Base-by-base conservation (phyloP, 208 protist genomes). In the Wallacemonas rigidus region DNA sequence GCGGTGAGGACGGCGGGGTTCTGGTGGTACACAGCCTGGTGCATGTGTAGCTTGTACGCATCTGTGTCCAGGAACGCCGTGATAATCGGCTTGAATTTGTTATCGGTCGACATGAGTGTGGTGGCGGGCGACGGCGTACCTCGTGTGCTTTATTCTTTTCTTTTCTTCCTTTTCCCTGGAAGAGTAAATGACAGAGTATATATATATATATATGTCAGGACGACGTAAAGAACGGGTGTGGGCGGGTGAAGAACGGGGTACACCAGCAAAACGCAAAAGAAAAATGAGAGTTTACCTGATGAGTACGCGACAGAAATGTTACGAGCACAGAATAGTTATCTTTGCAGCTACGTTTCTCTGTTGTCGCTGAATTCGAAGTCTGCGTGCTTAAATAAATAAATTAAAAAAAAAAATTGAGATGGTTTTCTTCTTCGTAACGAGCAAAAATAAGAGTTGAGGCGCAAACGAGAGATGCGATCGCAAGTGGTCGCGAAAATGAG, bases 21-120 rank as follows among this genome's bases (percentile, higher is more conserved):
- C 41, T 91, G 67, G 70, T 94, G 91, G 65, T 93, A 90, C 5
- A 96, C 87, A 9, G 89, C 91, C 69, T 96, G 91, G 69, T 96
- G 91, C 91, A 96, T 96, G 79, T 96, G 89, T 62, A 96, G 72
- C 70, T 96, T 96, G 78, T 96, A 96, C 43, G 88, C 89, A 76
- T 96, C 91, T 17, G 91, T 96, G 80, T 96, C 91, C 51, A 96
- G 72, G 44, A 96, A 75, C 53, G 91, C 92, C 40, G 77, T 87
- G 62, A 96, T 92, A 56, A 96, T 90, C 1, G 89, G 88, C n/a
- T 35, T 43, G 53, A 76, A 67, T 58, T 76, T 68, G 70, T 76
- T 74, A 36, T 64, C 50, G 65, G 74, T 54, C 4, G 76, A 53
- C 80, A 81, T 79, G 69, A 15, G 55, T 15, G 26, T 6, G 3